These are phyloP conservation scores for Bullera alba DNA, from an alignment of 768 basidiomycete genomes.

Conservation along the genomic window DNA sequence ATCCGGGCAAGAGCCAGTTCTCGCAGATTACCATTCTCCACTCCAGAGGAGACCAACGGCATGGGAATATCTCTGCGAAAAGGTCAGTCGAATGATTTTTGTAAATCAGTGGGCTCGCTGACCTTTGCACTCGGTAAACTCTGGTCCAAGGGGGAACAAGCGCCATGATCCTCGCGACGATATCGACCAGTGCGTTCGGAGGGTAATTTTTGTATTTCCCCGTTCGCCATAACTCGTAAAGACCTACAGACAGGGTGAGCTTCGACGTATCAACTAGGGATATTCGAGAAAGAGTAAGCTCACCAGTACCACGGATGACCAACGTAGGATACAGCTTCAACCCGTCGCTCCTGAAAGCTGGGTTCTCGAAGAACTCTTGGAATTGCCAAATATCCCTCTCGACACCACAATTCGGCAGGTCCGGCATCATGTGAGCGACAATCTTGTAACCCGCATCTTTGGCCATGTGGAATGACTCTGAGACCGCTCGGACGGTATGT, in stretches of 20 bases:
- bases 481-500: conserved; percentile 94
- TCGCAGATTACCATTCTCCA: conserved; percentile 94
- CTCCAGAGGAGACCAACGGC: conserved; percentile 91
- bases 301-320: conserved; percentile 82
- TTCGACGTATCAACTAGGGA: background rate
- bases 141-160: conserved; percentile 97
- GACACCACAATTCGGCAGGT: conserved; percentile 92
- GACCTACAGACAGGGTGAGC: conserved; percentile 12
- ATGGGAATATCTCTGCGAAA: conserved; percentile 80
- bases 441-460: conserved; percentile 99
- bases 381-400: conserved; percentile 98
- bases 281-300: background rate
- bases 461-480: conserved; percentile 92
- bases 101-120: conserved; percentile 10
- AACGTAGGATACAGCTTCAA: conserved; percentile 97
- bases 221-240: conserved; percentile 89
- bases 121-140: conserved; percentile 96
- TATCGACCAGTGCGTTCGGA: conserved; percentile 95
- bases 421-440: conserved; percentile 99
- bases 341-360: conserved; percentile 91
- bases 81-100: background rate
- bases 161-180: conserved; percentile 90
- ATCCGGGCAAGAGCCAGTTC: conserved; percentile 93
- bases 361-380: conserved; percentile 99
- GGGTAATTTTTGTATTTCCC: conserved; percentile 99